phyloP scores from a whole-genome alignment of 176 grass and related monocot genomes.

The Rhipidocladum racemiflorum region DNA sequence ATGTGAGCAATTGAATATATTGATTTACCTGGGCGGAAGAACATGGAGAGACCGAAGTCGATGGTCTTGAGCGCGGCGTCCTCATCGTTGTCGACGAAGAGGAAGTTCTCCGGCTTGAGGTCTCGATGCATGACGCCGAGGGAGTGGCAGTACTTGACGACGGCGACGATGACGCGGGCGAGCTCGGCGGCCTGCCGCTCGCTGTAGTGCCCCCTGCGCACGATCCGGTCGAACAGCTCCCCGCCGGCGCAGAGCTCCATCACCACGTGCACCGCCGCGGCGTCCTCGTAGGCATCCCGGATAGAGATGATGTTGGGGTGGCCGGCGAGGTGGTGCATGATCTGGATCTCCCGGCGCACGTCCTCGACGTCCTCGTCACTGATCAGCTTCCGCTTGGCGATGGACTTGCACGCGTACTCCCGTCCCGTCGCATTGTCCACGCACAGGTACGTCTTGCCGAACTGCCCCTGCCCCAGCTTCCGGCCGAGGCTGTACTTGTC shows the following conservation, averaged over 20 bases:
- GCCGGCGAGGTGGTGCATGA: constrained; percentile 60
- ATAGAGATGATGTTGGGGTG: constrained; percentile 50
- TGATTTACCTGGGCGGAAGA: constrained; percentile 46
- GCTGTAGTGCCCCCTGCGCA: constrained; percentile 35
- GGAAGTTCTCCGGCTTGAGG: constrained; percentile 52
- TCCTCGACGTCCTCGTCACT: constrained; percentile 64
- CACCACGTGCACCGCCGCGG: constrained; percentile 48
- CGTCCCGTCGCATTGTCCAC: constrained; percentile 36
- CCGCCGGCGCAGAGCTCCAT: constrained; percentile 59
- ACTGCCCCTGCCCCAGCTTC: constrained; percentile 54
- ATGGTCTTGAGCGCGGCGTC: constrained; percentile 53
- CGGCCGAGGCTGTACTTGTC: constrained; percentile 49
- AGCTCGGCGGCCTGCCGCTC: constrained; percentile 50
- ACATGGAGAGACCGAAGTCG: constrained; percentile 60
- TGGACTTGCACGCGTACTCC: constrained; percentile 70
- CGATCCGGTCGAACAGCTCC: constrained; percentile 59
- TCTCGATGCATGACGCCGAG: constrained; percentile 52
- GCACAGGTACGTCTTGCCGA: constrained; percentile 58
- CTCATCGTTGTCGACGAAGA: constrained; percentile 42
- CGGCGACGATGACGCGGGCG: constrained; percentile 41
- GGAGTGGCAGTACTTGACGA: constrained; percentile 51
- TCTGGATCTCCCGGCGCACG: constrained; percentile 62
- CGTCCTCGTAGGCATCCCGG: constrained; percentile 41
- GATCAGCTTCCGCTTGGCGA: constrained; percentile 68
- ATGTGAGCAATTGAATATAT: not conserved